These are phyloP conservation scores for Sporothrix brunneoviolacea DNA, from an alignment of 2,329 filamentous ascomycete species.

Conservation along the genomic window DNA sequence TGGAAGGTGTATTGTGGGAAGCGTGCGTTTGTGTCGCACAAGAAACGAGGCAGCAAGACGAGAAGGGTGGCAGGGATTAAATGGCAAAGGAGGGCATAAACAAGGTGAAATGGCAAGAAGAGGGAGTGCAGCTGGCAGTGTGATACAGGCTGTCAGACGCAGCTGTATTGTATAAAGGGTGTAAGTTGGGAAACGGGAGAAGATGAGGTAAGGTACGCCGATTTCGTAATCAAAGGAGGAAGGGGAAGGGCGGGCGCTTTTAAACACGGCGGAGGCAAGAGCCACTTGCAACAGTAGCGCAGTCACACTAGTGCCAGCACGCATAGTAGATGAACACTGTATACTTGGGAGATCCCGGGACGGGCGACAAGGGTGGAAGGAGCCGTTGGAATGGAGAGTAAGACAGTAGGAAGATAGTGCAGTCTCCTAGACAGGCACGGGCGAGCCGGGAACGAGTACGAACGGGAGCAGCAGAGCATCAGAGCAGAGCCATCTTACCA, in stretches of 20 bases:
- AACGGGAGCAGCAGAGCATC: no score
- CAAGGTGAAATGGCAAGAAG: background rate
- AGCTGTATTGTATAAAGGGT: no score
- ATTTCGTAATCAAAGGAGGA: conserved; percentile 19
- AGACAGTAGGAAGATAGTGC: conserved; percentile 1
- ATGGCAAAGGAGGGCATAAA: background rate
- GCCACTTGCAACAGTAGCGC: background rate
- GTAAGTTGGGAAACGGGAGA: conserved; percentile 15
- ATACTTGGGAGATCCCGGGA: conserved; percentile 1
- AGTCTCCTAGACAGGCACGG: no score
- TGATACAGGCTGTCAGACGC: conserved; percentile 4
- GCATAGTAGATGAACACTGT: conserved; percentile 9
- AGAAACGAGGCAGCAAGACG: no score
- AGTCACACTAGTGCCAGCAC: conserved; percentile 10
- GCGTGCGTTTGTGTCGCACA: no score
- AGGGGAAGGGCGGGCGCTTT: conserved; percentile 14
- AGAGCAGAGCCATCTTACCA: no score
- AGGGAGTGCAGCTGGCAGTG: conserved; percentile 2
- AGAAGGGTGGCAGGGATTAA: background rate
- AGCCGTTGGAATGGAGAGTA: conserved; percentile 2
- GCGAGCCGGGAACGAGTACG: no score
- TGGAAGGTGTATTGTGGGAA: no score
- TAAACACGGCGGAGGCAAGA: conserved; percentile 14
- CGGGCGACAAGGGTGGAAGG: background rate
- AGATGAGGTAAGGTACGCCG: conserved; percentile 19